Conservation (phyloP, 2,329 filamentous ascomycete genomes). For the Monosporascus sp. region DNA sequence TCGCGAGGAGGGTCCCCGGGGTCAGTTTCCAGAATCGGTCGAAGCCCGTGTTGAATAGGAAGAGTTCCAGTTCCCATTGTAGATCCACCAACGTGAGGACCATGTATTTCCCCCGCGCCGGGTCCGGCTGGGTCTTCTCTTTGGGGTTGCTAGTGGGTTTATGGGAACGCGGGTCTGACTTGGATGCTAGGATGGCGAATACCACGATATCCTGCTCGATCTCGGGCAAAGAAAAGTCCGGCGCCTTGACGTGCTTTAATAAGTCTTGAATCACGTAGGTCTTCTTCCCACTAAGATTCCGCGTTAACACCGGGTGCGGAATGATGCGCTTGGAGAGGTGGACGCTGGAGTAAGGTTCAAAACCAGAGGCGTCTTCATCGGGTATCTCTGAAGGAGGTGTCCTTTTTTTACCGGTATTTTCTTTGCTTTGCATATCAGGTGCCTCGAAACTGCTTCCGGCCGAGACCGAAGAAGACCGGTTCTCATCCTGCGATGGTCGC, state of each 20-base stretch:
- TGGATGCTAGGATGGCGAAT: conserved; percentile 80
- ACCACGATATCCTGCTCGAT: conserved; percentile 86
- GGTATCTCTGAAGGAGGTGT: conserved; percentile 29
- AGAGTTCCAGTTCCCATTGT: conserved; percentile 85
- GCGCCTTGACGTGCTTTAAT: conserved; percentile 73
- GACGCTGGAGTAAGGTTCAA: conserved; percentile 80
- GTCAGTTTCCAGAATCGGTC: conserved; percentile 91
- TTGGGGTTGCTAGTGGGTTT: conserved; percentile 40
- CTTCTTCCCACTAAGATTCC: conserved; percentile 73
- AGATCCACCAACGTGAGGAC: conserved; percentile 82
- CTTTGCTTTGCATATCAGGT: conserved; percentile 17
- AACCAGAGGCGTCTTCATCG: conserved; percentile 54
- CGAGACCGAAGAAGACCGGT: conserved; percentile 1
- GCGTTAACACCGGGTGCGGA: conserved; percentile 72
- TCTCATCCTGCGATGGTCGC: conserved; percentile 12
- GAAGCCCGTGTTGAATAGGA: conserved; percentile 86
- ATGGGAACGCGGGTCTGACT: conserved; percentile 71
- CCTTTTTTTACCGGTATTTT: conserved; percentile 17
- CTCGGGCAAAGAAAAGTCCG: conserved; percentile 74
- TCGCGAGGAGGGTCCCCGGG: conserved; percentile 83
- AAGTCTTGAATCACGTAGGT: conserved; percentile 75
- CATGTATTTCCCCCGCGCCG: conserved; percentile 79
- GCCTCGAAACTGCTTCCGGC: conserved; percentile 8
- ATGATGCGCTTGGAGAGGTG: conserved; percentile 81
- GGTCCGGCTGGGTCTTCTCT: conserved; percentile 47